These are phyloP conservation scores for Solanum arcanum DNA, from an alignment of 257 asterid genomes.

Conservation along the genomic window DNA sequence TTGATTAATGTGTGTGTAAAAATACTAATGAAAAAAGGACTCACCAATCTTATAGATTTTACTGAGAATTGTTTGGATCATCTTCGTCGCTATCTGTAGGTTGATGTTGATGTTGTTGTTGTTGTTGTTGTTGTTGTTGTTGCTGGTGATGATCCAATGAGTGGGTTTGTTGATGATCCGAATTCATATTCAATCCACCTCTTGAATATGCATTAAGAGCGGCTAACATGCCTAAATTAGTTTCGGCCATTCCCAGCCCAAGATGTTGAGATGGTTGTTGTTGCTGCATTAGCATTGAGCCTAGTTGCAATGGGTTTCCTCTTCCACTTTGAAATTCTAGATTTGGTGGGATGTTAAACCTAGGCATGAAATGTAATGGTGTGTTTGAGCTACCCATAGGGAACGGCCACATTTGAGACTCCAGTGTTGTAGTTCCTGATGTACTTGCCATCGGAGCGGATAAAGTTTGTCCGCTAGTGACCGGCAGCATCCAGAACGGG, in stretches of 20 bases:
- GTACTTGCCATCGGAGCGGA: conserved; percentile 8
- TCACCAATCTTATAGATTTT: background rate
- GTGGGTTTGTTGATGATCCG: conserved; percentile 7
- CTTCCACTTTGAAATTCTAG: conserved; percentile 36
- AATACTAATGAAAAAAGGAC: background rate
- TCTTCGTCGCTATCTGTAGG: conserved; percentile 33
- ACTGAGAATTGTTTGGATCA: conserved; percentile 32
- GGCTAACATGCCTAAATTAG: conserved; percentile 53
- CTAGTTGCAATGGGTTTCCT: conserved; percentile 23
- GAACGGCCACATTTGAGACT: conserved; percentile 53
- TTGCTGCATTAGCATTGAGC: conserved; percentile 30
- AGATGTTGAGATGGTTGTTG: conserved; percentile 30
- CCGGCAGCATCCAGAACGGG: conserved; percentile 57
- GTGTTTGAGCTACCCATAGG: conserved; percentile 17
- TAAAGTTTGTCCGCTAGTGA: background rate
- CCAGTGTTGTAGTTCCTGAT: conserved; percentile 10
- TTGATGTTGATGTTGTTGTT: conserved; percentile 5
- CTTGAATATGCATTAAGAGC: conserved; percentile 38
- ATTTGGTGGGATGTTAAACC: conserved; percentile 38
- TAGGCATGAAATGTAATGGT: conserved; percentile 41
- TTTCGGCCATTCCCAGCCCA: conserved; percentile 30
- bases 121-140: background rate
- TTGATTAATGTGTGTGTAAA: background rate
- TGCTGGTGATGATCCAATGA: conserved; percentile 19
- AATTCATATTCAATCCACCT: conserved; percentile 22